Evolutionary conservation across 1,284 basidiomycete species (phyloP).

Genomic region (Tilletia walkeri): DNA sequence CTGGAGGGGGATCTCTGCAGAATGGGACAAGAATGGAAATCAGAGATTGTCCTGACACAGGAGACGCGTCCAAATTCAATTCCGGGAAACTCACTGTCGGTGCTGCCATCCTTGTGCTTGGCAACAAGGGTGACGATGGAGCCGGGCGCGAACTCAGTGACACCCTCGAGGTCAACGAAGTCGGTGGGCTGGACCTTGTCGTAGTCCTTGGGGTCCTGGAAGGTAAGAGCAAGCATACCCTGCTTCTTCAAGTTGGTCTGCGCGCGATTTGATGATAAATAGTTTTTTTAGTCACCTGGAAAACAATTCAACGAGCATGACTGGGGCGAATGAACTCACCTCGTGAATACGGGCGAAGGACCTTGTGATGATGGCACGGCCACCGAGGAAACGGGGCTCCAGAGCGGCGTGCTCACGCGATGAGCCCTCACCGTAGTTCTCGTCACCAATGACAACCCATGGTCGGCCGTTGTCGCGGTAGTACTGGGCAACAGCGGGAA

Average conservation of each 20-base stretch:
- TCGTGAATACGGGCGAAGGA: slow-evolving; percentile 99
- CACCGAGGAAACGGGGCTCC: slow-evolving; percentile 94
- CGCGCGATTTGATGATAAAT: not conserved
- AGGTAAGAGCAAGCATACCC: slow-evolving; percentile 51
- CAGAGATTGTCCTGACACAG: not conserved
- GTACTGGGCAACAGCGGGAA: slow-evolving; percentile 77
- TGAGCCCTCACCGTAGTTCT: slow-evolving; percentile 96
- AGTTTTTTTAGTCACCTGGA: too few species aligned
- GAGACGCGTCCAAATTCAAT: not conserved
- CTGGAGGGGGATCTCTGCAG: slow-evolving; percentile 40
- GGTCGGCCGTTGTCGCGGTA: slow-evolving; percentile 88
- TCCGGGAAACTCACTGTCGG: slow-evolving; percentile 27
- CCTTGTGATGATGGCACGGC: slow-evolving; percentile 88
- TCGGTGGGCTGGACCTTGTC: slow-evolving; percentile 51
- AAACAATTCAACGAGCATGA: not conserved
- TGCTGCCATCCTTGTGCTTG: slow-evolving; percentile 53
- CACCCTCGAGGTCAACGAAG: slow-evolving; percentile 47
- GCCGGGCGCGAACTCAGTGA: slow-evolving; percentile 49
- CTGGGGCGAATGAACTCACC: slow-evolving; percentile 59
- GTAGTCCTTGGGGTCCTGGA: slow-evolving; percentile 52
- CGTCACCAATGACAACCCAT: slow-evolving; percentile 81
- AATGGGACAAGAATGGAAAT: not conserved
- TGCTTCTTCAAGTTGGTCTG: slow-evolving; percentile 21
- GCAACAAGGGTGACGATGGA: slow-evolving; percentile 45
- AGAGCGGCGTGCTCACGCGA: slow-evolving; percentile 97